These are phyloP conservation scores for Talaromyces albobiverticillius DNA, from an alignment of 2,329 filamentous ascomycete species.

Conservation along the genomic window DNA sequence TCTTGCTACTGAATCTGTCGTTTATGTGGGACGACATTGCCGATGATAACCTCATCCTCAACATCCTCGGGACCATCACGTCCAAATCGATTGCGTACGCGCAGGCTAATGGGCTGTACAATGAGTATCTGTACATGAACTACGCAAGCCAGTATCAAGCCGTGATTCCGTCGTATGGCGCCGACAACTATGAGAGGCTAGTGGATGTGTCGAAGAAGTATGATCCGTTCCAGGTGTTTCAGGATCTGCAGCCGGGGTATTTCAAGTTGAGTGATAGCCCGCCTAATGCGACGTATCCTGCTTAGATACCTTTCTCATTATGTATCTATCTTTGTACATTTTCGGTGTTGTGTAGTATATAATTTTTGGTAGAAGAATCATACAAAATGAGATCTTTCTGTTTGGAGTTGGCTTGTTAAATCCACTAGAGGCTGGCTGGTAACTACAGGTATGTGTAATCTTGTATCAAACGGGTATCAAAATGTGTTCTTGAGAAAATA, in stretches of 20 bases:
- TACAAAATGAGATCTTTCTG: too few species aligned
- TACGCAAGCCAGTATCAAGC: slow-evolving; percentile 46
- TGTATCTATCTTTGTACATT: not conserved
- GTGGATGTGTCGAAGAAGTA: slow-evolving; percentile 32
- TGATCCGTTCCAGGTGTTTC: slow-evolving; percentile 39
- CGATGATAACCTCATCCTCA: slow-evolving; percentile 30
- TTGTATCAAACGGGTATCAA: too few species aligned
- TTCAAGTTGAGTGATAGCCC: slow-evolving; percentile 36
- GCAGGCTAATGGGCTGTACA: slow-evolving; percentile 25
- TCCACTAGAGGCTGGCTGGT: too few species aligned
- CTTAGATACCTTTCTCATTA: not conserved
- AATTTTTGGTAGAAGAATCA: too few species aligned
- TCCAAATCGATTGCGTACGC: slow-evolving; percentile 26
- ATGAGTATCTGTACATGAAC: slow-evolving; percentile 47
- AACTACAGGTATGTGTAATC: too few species aligned
- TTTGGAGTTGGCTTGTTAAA: too few species aligned
- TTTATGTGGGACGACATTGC: slow-evolving; percentile 29
- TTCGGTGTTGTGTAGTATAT: too few species aligned
- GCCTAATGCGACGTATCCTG: slow-evolving; percentile 15
- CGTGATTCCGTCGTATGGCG: slow-evolving; percentile 42
- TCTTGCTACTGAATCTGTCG: slow-evolving; percentile 28
- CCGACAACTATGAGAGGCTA: slow-evolving; percentile 32
- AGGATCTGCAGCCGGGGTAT: slow-evolving; percentile 39
- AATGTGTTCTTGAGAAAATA: too few species aligned
- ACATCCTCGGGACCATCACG: slow-evolving; percentile 25